Conservation (phyloP, 192 early-diverging fungal genomes). For the Coemansia sp. region DNA sequence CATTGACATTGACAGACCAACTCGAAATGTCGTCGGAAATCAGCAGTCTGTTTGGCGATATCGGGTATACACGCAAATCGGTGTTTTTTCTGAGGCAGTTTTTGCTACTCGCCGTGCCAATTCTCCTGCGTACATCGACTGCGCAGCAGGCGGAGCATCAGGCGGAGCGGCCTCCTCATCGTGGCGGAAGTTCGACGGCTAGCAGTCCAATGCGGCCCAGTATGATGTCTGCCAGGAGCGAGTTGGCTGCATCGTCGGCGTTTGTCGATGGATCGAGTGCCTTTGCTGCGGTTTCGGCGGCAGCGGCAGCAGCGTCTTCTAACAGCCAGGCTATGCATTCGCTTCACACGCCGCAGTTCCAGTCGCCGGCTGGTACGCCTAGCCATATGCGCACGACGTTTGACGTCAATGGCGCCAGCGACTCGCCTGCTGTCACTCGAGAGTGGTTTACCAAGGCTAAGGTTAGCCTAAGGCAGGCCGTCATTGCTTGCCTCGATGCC, state of each 20-base stretch:
- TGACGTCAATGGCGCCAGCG: conserved; percentile 7
- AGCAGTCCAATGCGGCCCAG: conserved; percentile 14
- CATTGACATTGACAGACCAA: conserved; percentile 41
- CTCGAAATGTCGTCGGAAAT: conserved; percentile 40
- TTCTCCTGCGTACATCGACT: conserved; percentile 45
- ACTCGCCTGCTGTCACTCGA: conserved; percentile 6
- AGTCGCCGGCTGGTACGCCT: conserved; percentile 11
- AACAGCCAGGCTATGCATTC: conserved; percentile 14
- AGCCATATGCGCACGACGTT: conserved; percentile 10
- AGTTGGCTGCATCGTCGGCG: conserved; percentile 32
- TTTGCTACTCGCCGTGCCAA: conserved; percentile 39
- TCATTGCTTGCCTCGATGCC: conserved; percentile 41
- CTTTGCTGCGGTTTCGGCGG: conserved; percentile 50
- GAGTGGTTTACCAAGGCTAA: conserved; percentile 32
- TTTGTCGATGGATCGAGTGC: conserved; percentile 47
- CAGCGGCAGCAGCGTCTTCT: conserved; percentile 26
- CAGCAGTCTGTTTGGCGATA: conserved; percentile 24
- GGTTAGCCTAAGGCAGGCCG: conserved; percentile 17
- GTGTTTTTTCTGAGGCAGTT: conserved; percentile 55
- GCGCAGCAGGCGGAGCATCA: conserved; percentile 6
- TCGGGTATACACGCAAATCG: conserved; percentile 43
- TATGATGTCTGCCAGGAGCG: conserved; percentile 17
- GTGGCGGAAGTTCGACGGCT: neutral
- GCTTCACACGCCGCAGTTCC: neutral
- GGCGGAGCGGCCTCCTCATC: neutral